phyloP scores from a whole-genome alignment of 2,329 filamentous ascomycete genomes.

The Graphilbum fragrans region DNA sequence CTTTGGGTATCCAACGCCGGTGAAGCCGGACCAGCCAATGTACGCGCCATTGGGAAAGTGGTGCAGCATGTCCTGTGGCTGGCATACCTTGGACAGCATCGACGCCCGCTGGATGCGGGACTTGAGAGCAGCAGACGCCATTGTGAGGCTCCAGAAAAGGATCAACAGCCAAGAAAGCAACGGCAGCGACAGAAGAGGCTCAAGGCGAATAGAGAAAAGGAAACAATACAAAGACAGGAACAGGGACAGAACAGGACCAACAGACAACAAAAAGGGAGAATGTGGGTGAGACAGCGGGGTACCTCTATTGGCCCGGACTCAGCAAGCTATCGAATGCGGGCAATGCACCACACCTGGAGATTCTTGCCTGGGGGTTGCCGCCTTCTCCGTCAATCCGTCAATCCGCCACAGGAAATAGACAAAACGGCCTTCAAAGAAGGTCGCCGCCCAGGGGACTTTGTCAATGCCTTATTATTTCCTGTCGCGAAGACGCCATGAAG shows the following conservation, averaged over 20 bases:
- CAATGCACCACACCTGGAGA: too few relatives aligned
- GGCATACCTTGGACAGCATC: conserved; percentile 68
- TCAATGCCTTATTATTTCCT: too few relatives aligned
- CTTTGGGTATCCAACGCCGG: conserved; percentile 83
- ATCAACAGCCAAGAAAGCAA: background rate
- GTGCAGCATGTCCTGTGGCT: conserved; percentile 66
- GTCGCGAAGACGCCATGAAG: too few relatives aligned
- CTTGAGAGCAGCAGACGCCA: conserved; percentile 63
- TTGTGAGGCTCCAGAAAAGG: background rate
- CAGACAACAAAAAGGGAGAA: background rate
- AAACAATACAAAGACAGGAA: background rate
- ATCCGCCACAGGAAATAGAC: too few relatives aligned
- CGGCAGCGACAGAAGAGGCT: background rate
- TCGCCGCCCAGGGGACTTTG: too few relatives aligned
- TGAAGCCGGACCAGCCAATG: conserved; percentile 86
- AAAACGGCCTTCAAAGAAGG: too few relatives aligned
- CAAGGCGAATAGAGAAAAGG: background rate
- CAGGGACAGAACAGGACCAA: background rate
- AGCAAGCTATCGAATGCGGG: too few relatives aligned
- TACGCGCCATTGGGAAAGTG: conserved; percentile 78
- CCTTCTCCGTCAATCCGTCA: too few relatives aligned
- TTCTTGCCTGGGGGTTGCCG: too few relatives aligned
- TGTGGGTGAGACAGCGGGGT: background rate
- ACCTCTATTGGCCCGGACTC: background rate
- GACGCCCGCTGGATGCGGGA: conserved; percentile 64